Evolutionary conservation across 2,329 filamentous ascomycete species (phyloP), one percentile per base, ranked within the genome.

Genomic region (Fusarium falciforme): DNA sequence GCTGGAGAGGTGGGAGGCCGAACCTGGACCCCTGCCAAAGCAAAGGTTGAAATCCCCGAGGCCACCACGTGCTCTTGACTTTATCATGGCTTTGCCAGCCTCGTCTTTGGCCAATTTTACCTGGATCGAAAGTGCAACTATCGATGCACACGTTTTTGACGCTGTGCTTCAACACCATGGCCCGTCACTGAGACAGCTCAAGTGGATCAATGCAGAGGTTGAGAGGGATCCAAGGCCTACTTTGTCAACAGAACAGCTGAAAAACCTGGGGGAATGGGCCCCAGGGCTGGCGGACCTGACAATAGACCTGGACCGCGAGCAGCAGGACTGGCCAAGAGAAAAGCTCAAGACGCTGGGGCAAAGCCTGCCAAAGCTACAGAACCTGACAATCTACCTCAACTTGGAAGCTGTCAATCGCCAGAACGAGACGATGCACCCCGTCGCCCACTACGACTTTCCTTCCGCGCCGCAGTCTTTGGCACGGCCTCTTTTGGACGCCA

Each of bases 161-260:
- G 0, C 20, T 8, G n/a, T 72, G 2, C 12, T 74, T 8, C 54
- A 27, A 17, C 36, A 67, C 10, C 72, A 74, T 5, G 72, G 68
- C 7, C 1, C 57, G 1, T 55, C 65, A 1, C 38, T 74, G 11
- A 57, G 35, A 2, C 9, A 67, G 4, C 42, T 74, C 0, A 47
- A 65, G 9, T 74, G 71, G 72, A 72, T 66, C 4, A 74, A 62
- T 16, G 6, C 38, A 2, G 71, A 74, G 22, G 1, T 22, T 2
- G 27, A 8, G 4, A 20, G 8, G 4, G 12, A 49, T 0, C 58
- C 44, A 2, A 70, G 68, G 6, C 54, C 71, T 3, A 49, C 29
- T 1, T 12, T 69, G 5, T 67, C 65, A 1, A 29, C 33, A 0
- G 10, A 52, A 5, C 72, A 74, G 16, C 36, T 74, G 1, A 44